Evolutionary conservation across 2,329 filamentous ascomycete genomes (phyloP).

Genomic region (Colletotrichum musae): DNA sequence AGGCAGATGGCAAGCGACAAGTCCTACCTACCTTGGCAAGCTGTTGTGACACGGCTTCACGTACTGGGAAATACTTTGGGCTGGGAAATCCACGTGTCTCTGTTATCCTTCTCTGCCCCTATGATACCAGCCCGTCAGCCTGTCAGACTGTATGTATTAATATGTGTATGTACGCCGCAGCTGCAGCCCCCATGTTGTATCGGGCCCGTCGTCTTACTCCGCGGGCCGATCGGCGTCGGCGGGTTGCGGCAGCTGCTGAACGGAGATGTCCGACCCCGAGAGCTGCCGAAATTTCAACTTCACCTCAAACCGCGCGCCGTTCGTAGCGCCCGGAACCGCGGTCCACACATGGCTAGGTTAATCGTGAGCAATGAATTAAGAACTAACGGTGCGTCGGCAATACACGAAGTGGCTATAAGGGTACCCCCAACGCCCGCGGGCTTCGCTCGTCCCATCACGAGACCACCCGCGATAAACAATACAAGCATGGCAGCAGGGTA

Average conservation of each 20-base stretch:
- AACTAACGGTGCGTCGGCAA: constrained; percentile 39
- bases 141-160: too few species aligned
- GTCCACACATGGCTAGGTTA: not conserved
- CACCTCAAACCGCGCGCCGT: not conserved
- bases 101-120: too few species aligned
- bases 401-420: constrained; percentile 40
- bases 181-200: too few species aligned
- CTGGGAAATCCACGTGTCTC: too few species aligned
- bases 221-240: constrained; percentile 19
- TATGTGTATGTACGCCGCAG: too few species aligned
- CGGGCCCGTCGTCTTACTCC: not conserved
- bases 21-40: too few species aligned
- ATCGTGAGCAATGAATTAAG: constrained; percentile 39
- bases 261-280: constrained; percentile 17
- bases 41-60: too few species aligned
- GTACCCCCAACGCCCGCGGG: constrained; percentile 38
- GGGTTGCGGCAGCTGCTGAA: constrained; percentile 14
- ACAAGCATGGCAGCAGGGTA: constrained; percentile 28
- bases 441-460: constrained; percentile 24
- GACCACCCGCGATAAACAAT: constrained; percentile 26
- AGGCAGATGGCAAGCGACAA: too few species aligned
- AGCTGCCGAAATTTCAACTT: constrained; percentile 7
- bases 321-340: not conserved
- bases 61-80: too few species aligned
- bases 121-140: too few species aligned